Evolutionary conservation across 768 basidiomycete genomes (phyloP), one percentile per base, ranked within the genome.

Genomic region (Mycena galopus): DNA sequence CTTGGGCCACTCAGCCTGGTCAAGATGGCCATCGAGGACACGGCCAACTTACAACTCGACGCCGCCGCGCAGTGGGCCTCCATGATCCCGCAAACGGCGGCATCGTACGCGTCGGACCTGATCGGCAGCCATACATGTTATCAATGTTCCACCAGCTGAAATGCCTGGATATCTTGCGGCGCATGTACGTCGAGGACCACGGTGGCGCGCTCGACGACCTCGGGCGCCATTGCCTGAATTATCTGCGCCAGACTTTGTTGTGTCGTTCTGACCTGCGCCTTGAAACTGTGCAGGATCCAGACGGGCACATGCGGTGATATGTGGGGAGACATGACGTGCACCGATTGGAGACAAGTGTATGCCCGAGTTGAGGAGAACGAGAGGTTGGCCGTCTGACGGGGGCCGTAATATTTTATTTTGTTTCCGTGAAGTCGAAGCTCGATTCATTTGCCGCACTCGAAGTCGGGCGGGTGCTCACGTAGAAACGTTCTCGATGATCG

Each of bases 21-120:
- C 23, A 88, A 89, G 78, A 88, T 44, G 42, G 42, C 42, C 42
- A 44, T 44, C 16, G 42, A 44, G 42, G 42, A 44, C 42, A 44
- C 42, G 42, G 42, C 17, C 42, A 44, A 44, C 16, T 19, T 44
- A 2, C 42, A 44, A 19, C 42, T 44, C 17, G 21, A 44, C 42
- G 42, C 42, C 42, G 42, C 42, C 16, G 42, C 42, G 17, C 42
- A 44, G 42, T 44, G 42, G 42, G 42, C 42, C 16, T 44, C 42
- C 42, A 19, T 44, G 21, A 44, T 44, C 42, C 42, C 17, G 42
- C 16, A 19, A 44, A 21, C 42, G 42, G 17, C 42, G 42, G 42
- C 2, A 44, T 44, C 42, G 42, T 44, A 19, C 42, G 42, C 42
- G 42, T 44, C 16, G 42, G 42, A 19, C 42, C 42, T 3, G 42